A percentile compares a stretch with the other conserved stretches of the same genome.
These are phyloP conservation scores for Trichoderma orchidacearum DNA, from an alignment of 495 filamentous ascomycete genomes.

Conservation along the genomic window DNA sequence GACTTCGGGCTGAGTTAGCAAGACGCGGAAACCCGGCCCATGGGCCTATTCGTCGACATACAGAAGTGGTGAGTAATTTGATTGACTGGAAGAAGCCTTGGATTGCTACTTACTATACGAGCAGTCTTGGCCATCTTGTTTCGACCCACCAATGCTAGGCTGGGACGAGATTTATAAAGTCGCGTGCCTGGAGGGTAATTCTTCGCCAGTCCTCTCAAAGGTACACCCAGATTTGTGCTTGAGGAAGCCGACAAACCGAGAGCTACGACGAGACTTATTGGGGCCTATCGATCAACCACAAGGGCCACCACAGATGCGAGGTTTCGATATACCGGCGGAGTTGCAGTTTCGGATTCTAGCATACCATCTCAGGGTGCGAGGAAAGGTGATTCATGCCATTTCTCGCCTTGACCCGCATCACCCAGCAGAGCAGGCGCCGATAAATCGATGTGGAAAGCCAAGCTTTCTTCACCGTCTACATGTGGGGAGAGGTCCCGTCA, in stretches of 20 bases:
- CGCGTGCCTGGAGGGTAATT: neutral
- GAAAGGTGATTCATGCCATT: slow-evolving; percentile 19
- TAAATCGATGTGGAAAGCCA: neutral
- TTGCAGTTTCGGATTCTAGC: slow-evolving; percentile 18
- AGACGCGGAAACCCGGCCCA: neutral
- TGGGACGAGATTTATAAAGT: neutral
- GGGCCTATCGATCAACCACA: slow-evolving; percentile 4
- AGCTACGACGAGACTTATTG: neutral
- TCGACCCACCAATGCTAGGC: neutral
- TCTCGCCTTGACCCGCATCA: slow-evolving; percentile 21
- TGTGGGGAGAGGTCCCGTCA: slow-evolving; percentile 12
- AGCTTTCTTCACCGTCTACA: slow-evolving; percentile 17
- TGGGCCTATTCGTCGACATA: neutral
- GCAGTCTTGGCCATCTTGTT: neutral
- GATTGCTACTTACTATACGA: neutral
- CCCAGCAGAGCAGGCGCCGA: slow-evolving; percentile 9
- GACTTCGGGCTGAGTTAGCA: neutral
- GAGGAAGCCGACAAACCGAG: neutral
- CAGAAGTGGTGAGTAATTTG: neutral
- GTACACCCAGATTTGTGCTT: neutral
- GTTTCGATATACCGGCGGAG: slow-evolving; percentile 9
- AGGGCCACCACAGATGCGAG: slow-evolving; percentile 10
- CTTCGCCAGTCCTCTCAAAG: neutral
- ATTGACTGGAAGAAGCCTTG: neutral
- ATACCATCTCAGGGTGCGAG: slow-evolving; percentile 10